Base-by-base conservation (phyloP, 331 rosid species). In the Rhamnella rubrinervis region DNA sequence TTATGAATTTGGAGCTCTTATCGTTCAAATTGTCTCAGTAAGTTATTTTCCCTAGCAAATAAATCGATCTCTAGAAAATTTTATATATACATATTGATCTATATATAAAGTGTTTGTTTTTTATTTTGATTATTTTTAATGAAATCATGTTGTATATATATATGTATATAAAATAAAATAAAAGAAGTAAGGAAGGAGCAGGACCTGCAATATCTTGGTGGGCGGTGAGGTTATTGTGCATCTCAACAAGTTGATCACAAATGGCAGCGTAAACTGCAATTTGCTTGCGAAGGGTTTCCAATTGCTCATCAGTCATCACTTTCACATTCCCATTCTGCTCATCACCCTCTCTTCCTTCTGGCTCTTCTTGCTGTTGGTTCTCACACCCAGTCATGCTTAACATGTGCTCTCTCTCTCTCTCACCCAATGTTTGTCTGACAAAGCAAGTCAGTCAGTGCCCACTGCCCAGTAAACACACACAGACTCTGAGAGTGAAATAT, bases 301-400 rank as follows among this genome's bases (percentile, higher is more conserved):
- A 74, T 62, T 95, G 99, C 18, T 87, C 97, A 74, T 95, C 99
- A 4, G 99, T 95, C 99, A 95, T 95, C 14, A 95, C 99, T 61
- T 91, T 89, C 53, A 95, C 96, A 73, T 83, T 86, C 83, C 76
- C 80, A 63, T 64, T 63, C 26, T 26, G 70, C 31, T 73, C 77
- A 25, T 55, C 63, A 55, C 47, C 65, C 17, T 71, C 80, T 50
- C 39, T 59, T 41, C 28, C 69, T 15, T 26, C 52, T 5, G 8
- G 76, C 61, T 77, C 71, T 61, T 71, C 77, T 46, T 53, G 81
- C 31, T 74, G 77, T 2, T 67, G 85, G 23, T 76, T 73, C 55
- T 71, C 68, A 71, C 77, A 73, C 26, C 52, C 60, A 65, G 55
- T 55, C 63, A 37, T 52, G 40, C 58, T 73, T 46, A n/a, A 10